phyloP scores from a whole-genome alignment of 768 basidiomycete species.

The Lentinula boryana region DNA sequence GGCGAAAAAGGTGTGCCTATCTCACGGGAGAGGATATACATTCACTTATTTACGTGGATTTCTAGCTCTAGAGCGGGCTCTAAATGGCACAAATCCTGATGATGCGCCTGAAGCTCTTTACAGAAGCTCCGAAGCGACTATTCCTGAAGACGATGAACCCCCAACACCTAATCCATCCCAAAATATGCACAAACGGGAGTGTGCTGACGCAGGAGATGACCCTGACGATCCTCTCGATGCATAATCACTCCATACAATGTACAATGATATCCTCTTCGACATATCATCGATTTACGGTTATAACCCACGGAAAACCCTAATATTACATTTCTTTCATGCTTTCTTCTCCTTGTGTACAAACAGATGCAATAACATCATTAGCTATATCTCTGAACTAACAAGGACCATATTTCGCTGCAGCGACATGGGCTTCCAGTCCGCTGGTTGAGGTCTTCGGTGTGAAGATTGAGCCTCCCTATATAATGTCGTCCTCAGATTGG shows the following conservation, averaged over 20 bases:
- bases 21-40: neutral
- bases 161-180: slow-evolving; percentile 18
- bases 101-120: slow-evolving; percentile 33
- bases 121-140: slow-evolving; percentile 33
- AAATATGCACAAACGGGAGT: slow-evolving; percentile 35
- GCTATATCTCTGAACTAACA: slow-evolving; percentile 15
- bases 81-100: slow-evolving; percentile 28
- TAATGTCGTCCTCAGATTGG: neutral
- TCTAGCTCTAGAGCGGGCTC: slow-evolving; percentile 51
- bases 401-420: slow-evolving; percentile 37
- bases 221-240: neutral
- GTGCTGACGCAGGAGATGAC: slow-evolving; percentile 28
- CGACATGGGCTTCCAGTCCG: slow-evolving; percentile 35
- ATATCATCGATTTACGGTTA: neutral
- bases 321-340: neutral
- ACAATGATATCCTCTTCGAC: neutral
- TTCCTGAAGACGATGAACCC: slow-evolving; percentile 40
- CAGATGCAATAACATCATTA: neutral
- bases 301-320: neutral
- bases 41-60: neutral
- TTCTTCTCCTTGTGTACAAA: neutral
- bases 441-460: slow-evolving; percentile 38
- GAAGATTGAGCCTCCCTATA: slow-evolving; percentile 35
- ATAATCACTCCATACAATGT: neutral
- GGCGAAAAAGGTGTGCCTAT: slow-evolving; percentile 65